Evolutionary conservation across 2,329 filamentous ascomycete genomes (phyloP), one percentile per base, ranked within the genome.

Genomic region (Colletotrichum truncatum): DNA sequence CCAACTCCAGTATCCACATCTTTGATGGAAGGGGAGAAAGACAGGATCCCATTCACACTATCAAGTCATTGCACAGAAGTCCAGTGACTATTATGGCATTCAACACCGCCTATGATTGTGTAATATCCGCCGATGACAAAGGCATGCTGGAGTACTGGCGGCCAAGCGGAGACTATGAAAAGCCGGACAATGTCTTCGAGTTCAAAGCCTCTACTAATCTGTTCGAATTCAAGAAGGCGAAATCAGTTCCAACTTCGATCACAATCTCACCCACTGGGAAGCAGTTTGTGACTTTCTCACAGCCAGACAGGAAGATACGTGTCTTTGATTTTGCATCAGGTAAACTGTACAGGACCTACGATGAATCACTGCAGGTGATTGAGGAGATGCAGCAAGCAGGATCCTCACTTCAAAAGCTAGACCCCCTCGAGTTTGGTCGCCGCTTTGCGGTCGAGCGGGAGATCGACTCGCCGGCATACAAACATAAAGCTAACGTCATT

Each of bases 81-180:
- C 88, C 93, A 0, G 92, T 99, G 3, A 88, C 91, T 26, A 80
- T 97, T 23, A 95, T 99, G 87, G 89, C 90, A 1, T 99, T 94
- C 82, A 99, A 98, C 77, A 89, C 93, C 74, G 81, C 85, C 5
- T 97, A 90, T 74, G 91, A 98, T 77, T 99, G 96, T 73, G 94
- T 97, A 1, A 82, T 98, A 6, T 98, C 96, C 2, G 90, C 90
- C 0, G 97, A 99, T 70, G 90, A 95, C 70, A 88, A 88, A 57
- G 95, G 96, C 23, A 98, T 98, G 95, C 76, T 99, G 9, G 96
- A 99, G 77, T 99, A 99, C 80, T 99, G 96, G 96, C 87, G 88
- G 63, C 94, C 96, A 0, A 87, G 87, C 67, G 89, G 88, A 2
- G 89, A 83, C 38, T 98, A 93, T 76, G 93, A 97, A 73, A 98